Evolutionary conservation across 768 basidiomycete genomes (phyloP).

Genomic region (Trametes coccinea): DNA sequence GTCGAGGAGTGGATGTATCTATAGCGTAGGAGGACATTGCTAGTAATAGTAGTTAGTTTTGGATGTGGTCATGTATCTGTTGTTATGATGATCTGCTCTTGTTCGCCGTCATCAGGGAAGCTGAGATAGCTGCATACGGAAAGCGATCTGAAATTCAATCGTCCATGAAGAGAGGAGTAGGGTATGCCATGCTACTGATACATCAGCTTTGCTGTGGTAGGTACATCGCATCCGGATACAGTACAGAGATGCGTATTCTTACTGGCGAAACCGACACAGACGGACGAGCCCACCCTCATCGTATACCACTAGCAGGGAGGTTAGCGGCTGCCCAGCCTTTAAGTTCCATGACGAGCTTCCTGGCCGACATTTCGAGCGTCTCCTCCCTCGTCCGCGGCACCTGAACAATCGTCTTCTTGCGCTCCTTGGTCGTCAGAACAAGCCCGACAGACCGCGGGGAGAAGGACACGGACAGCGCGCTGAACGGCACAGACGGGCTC

Average conservation of each 20-base stretch:
- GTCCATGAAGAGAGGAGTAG: no score
- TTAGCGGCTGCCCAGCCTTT: slow-evolving; percentile 39
- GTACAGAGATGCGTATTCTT: no score
- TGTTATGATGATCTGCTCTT: slow-evolving; percentile 16
- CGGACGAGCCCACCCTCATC: background rate
- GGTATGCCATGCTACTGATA: no score
- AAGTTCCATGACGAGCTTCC: slow-evolving; percentile 51
- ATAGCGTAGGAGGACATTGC: slow-evolving; percentile 6
- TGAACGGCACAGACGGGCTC: slow-evolving; percentile 35
- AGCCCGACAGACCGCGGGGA: slow-evolving; percentile 42
- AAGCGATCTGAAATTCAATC: no score
- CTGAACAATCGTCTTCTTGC: slow-evolving; percentile 57
- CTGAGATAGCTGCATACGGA: background rate
- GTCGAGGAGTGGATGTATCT: background rate
- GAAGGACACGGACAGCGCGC: slow-evolving; percentile 41
- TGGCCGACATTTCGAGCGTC: slow-evolving; percentile 56
- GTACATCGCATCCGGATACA: no score
- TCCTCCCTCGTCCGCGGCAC: slow-evolving; percentile 52
- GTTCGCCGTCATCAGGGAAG: background rate
- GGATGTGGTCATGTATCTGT: slow-evolving; percentile 14
- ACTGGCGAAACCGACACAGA: background rate
- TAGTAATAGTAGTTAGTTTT: background rate
- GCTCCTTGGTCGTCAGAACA: slow-evolving; percentile 33
- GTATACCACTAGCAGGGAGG: background rate
- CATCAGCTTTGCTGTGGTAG: no score